Conservation (phyloP, 2,329 filamentous ascomycete species). For the Penicillium sp. region DNA sequence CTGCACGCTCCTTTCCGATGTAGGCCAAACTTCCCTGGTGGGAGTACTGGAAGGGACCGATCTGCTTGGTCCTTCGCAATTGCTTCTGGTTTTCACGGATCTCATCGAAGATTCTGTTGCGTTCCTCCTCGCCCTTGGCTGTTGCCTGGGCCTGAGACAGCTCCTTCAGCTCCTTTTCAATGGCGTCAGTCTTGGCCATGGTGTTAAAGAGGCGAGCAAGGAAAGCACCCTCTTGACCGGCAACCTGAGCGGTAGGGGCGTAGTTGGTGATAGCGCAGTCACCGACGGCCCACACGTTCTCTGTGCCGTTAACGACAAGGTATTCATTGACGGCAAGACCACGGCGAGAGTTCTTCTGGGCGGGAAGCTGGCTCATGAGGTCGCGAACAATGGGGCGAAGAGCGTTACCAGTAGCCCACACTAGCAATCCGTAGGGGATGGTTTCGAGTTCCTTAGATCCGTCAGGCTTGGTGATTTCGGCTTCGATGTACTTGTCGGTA, state of each 20-base stretch:
- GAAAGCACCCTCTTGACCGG: slow-evolving; percentile 93
- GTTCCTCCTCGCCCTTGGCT: slow-evolving; percentile 66
- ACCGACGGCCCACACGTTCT: slow-evolving; percentile 97
- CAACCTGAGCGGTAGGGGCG: slow-evolving; percentile 95
- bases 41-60: slow-evolving; percentile 97
- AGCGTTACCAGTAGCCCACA: slow-evolving; percentile 98
- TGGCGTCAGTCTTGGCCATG: slow-evolving; percentile 90
- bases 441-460: slow-evolving; percentile 80
- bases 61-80: slow-evolving; percentile 85
- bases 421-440: slow-evolving; percentile 92
- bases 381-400: slow-evolving; percentile 88
- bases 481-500: slow-evolving; percentile 89
- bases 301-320: slow-evolving; percentile 93
- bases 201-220: slow-evolving; percentile 96
- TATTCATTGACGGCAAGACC: slow-evolving; percentile 98
- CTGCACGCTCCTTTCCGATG: slow-evolving; percentile 97
- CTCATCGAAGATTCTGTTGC: slow-evolving; percentile 67
- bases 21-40: slow-evolving; percentile 97
- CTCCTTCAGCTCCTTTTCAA: slow-evolving; percentile 75
- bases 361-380: slow-evolving; percentile 88
- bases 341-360: slow-evolving; percentile 92
- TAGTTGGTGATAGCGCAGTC: slow-evolving; percentile 98
- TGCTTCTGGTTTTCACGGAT: slow-evolving; percentile 88
- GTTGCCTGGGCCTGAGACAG: slow-evolving; percentile 70
- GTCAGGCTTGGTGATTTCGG: slow-evolving; percentile 78